phyloP scores from a whole-genome alignment of 768 basidiomycete species.

The Mrakia blollopis region DNA sequence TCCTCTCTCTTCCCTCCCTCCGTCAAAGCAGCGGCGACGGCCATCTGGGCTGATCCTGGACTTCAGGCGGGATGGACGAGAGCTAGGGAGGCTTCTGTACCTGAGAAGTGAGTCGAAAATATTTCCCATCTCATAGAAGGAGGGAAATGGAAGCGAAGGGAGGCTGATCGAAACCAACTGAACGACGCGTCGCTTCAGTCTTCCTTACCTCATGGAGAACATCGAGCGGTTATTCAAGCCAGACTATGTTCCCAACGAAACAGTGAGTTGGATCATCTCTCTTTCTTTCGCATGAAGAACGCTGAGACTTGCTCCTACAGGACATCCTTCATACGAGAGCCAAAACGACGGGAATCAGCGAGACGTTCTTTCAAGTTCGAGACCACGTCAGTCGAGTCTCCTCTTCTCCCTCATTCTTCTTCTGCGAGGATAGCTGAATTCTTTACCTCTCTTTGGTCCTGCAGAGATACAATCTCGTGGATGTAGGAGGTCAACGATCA shows the following conservation, averaged over 20 bases:
- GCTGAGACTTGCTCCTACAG: background rate
- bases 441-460: no score
- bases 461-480: no score
- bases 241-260: background rate
- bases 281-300: background rate
- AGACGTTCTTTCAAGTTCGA: background rate
- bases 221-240: background rate
- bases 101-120: background rate
- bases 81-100: background rate
- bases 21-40: background rate
- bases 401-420: background rate
- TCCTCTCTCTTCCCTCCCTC: background rate
- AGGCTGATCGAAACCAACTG: background rate
- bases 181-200: background rate
- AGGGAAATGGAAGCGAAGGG: background rate
- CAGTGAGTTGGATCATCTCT: background rate
- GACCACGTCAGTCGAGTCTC: background rate
- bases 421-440: background rate
- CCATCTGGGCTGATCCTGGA: background rate
- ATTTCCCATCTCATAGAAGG: background rate
- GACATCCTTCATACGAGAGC: background rate
- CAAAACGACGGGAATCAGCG: background rate
- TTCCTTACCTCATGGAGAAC: background rate
- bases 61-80: background rate
- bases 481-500: no score